Conservation (phyloP, 1,139 yeast species). For the Yamadazyma atlantica region DNA sequence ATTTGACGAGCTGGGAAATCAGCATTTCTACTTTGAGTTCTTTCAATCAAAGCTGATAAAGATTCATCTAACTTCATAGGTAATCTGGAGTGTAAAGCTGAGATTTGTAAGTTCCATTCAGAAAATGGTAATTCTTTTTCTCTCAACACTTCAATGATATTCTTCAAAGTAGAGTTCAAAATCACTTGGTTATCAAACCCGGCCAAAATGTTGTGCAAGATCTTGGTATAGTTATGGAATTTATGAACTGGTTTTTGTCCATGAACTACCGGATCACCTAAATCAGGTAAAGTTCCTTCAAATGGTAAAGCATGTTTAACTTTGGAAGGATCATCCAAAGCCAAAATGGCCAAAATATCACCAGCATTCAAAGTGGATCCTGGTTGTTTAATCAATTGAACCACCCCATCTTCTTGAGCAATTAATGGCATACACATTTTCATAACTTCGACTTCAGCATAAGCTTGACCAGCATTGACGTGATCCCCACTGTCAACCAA, state of each 20-base stretch:
- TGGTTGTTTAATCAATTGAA: slow-evolving; percentile 95
- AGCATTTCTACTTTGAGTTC: slow-evolving; percentile 64
- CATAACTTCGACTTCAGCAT: slow-evolving; percentile 99
- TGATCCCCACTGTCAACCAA: slow-evolving; percentile 96
- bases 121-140: slow-evolving; percentile 86
- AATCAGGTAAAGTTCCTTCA: slow-evolving; percentile 89
- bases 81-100: slow-evolving; percentile 90
- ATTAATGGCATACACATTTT: slow-evolving; percentile 94
- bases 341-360: slow-evolving; percentile 90
- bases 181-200: slow-evolving; percentile 97
- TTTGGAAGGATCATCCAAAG: slow-evolving; percentile 94
- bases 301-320: slow-evolving; percentile 96
- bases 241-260: slow-evolving; percentile 85
- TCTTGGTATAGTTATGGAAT: slow-evolving; percentile 56
- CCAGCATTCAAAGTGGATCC: slow-evolving; percentile 96
- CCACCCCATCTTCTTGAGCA: slow-evolving; percentile 90
- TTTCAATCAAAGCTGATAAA: slow-evolving; percentile 63
- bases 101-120: slow-evolving; percentile 83
- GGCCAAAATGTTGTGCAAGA: slow-evolving; percentile 72
- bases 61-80: slow-evolving; percentile 74
- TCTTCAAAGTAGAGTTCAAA: slow-evolving; percentile 77
- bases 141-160: slow-evolving; percentile 68
- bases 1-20: slow-evolving; percentile 94
- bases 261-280: slow-evolving; percentile 77
- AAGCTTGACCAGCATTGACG: slow-evolving; percentile 86